Evolutionary conservation across 2,329 filamentous ascomycete genomes (phyloP), one percentile per base, ranked within the genome.

Genomic region (Aspergillus ochraceus): DNA sequence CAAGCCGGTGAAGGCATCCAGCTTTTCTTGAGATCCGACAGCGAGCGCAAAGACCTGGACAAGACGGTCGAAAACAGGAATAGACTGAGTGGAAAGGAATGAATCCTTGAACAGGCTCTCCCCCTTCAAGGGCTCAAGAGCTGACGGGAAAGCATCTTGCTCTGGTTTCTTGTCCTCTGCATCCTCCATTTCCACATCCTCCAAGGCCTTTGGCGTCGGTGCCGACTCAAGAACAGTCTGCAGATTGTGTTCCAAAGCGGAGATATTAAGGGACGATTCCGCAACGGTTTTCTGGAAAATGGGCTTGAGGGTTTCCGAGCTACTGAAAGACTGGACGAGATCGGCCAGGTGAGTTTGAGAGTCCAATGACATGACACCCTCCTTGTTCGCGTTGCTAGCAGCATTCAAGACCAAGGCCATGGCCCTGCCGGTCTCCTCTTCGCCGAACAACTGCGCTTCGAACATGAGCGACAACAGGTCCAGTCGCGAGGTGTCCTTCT

Each of bases 211-310:
- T n/a, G 83, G 78, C 19, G 85, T 74, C 42, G 81, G 72, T 49
- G 84, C 73, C 67, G 84, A 83, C 46, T 88, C 84, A 61, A 93
- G 85, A 10, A 87, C 85, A 9, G 88, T 85, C 57, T 91, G 88
- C 20, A 96, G 81, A 66, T 86, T 89, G 77, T 91, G 83, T 76
- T 95, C 90, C 19, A 95, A 77, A 52, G 87, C 84, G 61, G 91
- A 86, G 49, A 95, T 84, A 68, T 95, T 89, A 60, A 92, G 83
- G 12, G 88, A 84, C 8, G 86, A 84, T 46, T 89, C 85, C 39
- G 86, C 80, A 42, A 94, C 83, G 4, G 88, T 84, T n/a, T 81
- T 81, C 61, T 87, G 83, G 59, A 95, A 85, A n/a, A 88, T 80
- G 26, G 84, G 81, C 12, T 87, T 87, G 22, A 86, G 78, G 45